phyloP scores from a whole-genome alignment of 2,329 filamentous ascomycete genomes.

The Exserohilum rostratum region DNA sequence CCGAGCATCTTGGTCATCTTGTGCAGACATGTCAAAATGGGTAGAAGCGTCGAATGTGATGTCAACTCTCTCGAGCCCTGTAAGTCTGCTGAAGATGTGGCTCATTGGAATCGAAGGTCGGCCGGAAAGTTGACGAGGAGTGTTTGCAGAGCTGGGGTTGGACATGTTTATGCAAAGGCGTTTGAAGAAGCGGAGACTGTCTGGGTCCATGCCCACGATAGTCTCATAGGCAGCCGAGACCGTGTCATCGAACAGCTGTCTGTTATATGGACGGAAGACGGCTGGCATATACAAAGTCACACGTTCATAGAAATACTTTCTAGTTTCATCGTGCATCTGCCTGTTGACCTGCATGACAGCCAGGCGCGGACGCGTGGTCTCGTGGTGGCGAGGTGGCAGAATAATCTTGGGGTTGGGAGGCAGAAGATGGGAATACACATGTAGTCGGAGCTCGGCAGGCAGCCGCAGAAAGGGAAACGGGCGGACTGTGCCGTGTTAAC shows the following conservation, averaged over 20 bases:
- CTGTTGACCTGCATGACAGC: conserved; percentile 25
- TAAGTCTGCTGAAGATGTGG: neutral
- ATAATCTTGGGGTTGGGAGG: conserved; percentile 20
- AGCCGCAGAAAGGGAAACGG: conserved; percentile 31
- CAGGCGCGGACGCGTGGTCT: conserved; percentile 10
- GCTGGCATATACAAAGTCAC: conserved; percentile 20
- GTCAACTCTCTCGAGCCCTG: neutral
- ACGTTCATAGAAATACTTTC: conserved; percentile 21
- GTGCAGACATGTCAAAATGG: neutral
- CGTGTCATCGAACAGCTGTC: neutral
- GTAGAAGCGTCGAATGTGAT: neutral
- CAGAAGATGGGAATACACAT: conserved; percentile 24
- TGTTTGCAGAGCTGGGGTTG: neutral
- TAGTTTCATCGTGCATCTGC: conserved; percentile 24
- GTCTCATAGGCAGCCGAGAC: conserved; percentile 9
- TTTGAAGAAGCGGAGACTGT: conserved; percentile 15
- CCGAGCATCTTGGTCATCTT: neutral
- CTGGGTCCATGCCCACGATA: conserved; percentile 9
- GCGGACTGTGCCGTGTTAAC: conserved; percentile 20
- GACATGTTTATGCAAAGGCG: conserved; percentile 20
- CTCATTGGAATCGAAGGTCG: neutral
- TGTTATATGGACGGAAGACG: neutral
- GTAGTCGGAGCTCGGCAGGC: conserved; percentile 32
- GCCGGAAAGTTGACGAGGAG: neutral
- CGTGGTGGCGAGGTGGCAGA: neutral